Evolutionary conservation across 192 early-diverging fungal species (phyloP).

Genomic region (Phlyctochytrium bullatum): DNA sequence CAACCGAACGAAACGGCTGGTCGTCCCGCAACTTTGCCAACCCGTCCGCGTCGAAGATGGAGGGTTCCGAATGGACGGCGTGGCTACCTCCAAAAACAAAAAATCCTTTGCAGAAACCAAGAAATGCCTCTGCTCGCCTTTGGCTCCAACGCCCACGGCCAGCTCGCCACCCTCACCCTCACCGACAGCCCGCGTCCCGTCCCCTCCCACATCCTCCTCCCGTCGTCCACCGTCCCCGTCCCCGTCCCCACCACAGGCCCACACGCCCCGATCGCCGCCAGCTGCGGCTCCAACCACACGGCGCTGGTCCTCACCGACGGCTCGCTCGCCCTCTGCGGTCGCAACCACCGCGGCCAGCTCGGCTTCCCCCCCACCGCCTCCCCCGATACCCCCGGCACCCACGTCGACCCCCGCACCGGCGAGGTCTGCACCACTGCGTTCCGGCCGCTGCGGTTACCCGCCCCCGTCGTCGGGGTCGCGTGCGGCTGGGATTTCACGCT

Average conservation of each 20-base stretch:
- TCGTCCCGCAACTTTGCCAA: no score
- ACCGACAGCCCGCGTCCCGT: constrained; percentile 34
- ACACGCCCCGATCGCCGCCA: constrained; percentile 36
- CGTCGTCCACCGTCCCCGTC: constrained; percentile 3
- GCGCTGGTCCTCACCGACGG: constrained; percentile 43
- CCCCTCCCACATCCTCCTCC: constrained; percentile 17
- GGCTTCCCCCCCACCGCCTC: constrained; percentile 8
- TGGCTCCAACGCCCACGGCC: constrained; percentile 67
- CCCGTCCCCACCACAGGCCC: no score
- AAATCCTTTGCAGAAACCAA: not conserved
- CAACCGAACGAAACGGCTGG: not conserved
- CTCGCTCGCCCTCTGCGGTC: constrained; percentile 45
- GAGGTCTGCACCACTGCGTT: not conserved
- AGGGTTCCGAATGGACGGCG: not conserved
- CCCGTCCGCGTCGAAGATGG: no score
- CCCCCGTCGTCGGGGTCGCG: constrained; percentile 35
- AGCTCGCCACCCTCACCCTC: constrained; percentile 55
- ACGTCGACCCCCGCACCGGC: not conserved
- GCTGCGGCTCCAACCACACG: constrained; percentile 72
- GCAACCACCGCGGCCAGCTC: constrained; percentile 50
- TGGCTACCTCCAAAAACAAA: not conserved
- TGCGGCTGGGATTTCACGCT: constrained; percentile 68
- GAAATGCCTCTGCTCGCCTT: constrained; percentile 43
- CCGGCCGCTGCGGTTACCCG: constrained; percentile 2
- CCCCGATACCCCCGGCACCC: not conserved